Evolutionary conservation across 805 yeast genomes (phyloP).

Genomic region (Candida oleophila): DNA sequence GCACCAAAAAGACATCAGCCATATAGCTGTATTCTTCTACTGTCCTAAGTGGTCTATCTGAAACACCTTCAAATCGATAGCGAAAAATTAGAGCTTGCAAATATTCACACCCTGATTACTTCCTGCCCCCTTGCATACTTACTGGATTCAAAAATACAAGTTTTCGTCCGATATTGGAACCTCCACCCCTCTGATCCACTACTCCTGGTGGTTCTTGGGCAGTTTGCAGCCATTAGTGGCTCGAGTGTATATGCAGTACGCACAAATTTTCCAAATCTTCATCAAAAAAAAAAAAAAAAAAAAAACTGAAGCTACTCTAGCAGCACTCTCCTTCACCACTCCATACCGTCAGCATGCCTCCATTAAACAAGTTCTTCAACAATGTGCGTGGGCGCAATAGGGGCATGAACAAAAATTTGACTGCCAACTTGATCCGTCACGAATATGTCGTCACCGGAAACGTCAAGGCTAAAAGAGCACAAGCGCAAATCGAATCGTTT

Average conservation of each 20-base stretch:
- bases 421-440: conserved; percentile 44
- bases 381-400: conserved; percentile 42
- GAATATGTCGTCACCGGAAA: conserved; percentile 43
- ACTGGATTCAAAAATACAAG: no score
- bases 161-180: no score
- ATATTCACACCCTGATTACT: no score
- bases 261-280: background rate
- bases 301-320: background rate
- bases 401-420: conserved; percentile 45
- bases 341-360: conserved; percentile 28
- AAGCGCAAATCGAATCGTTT: conserved; percentile 38
- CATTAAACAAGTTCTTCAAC: conserved; percentile 40
- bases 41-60: no score
- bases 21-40: no score
- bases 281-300: background rate
- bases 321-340: background rate
- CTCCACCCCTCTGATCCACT: no score
- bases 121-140: no score
- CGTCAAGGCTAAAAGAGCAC: conserved; percentile 45
- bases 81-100: no score
- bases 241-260: background rate
- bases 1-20: no score
- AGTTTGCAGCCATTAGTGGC: background rate
- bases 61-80: no score
- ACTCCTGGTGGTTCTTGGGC: no score